phyloP scores from a whole-genome alignment of 1,139 yeast genomes.

The Hemisphaericaspora xylofermentans region DNA sequence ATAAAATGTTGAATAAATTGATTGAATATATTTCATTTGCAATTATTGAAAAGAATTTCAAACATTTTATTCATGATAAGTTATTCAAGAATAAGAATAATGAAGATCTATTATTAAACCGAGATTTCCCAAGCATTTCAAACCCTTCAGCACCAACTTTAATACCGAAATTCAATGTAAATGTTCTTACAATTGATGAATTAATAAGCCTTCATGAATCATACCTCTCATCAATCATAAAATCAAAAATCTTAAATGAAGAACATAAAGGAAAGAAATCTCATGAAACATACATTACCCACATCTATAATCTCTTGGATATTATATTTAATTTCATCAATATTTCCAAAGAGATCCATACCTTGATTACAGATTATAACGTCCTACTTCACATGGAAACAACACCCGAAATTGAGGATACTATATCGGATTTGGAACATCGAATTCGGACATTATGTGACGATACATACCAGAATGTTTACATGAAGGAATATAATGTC shows the following conservation, averaged over 20 bases:
- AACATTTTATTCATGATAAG: slow-evolving; percentile 20
- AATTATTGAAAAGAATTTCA: slow-evolving; percentile 46
- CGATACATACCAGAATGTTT: slow-evolving; percentile 29
- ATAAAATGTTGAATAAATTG: slow-evolving; percentile 44
- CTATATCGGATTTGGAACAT: slow-evolving; percentile 18
- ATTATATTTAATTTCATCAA: slow-evolving; percentile 43
- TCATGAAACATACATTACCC: slow-evolving; percentile 42
- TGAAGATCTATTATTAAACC: slow-evolving; percentile 11
- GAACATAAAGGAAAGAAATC: slow-evolving; percentile 38
- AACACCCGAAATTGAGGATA: slow-evolving; percentile 13
- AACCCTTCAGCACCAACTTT: not conserved
- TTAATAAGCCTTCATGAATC: slow-evolving; percentile 39
- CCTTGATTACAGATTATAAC: slow-evolving; percentile 30
- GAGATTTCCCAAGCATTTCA: slow-evolving; percentile 11
- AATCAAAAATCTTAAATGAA: slow-evolving; percentile 40
- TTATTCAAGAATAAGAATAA: slow-evolving; percentile 19
- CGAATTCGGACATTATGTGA: slow-evolving; percentile 23
- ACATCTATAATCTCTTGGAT: slow-evolving; percentile 45
- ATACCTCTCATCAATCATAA: slow-evolving; percentile 39
- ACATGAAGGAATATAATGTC: slow-evolving; percentile 21
- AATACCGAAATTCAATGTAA: slow-evolving; percentile 20
- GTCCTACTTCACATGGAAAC: slow-evolving; percentile 26
- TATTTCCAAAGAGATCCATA: slow-evolving; percentile 45
- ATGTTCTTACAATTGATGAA: slow-evolving; percentile 47
- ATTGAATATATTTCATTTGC: slow-evolving; percentile 47